Conservation (phyloP, 2,329 filamentous ascomycete genomes). For the Paradendryphiella salina region DNA sequence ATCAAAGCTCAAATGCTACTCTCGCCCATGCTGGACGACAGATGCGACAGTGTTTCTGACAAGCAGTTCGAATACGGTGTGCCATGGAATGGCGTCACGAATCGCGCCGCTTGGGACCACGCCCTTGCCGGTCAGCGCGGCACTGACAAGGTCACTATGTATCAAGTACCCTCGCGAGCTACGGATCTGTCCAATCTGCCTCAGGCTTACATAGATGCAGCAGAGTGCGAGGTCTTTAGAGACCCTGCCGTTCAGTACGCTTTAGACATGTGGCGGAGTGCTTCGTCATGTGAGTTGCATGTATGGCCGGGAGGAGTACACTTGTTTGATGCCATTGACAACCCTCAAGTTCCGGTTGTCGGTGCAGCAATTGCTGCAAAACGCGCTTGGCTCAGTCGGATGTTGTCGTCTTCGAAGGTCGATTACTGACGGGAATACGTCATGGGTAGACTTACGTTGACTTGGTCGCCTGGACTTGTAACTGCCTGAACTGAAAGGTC, state of each 20-base stretch:
- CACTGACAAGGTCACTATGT: constrained; percentile 13
- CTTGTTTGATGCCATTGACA: constrained; percentile 18
- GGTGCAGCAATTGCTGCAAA: constrained; percentile 10
- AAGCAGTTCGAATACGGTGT: constrained; percentile 22
- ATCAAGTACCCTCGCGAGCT: constrained; percentile 18
- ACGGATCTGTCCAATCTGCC: constrained; percentile 20
- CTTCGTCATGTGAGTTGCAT: constrained; percentile 25
- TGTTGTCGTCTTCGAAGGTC: neutral
- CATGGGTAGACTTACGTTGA: no score
- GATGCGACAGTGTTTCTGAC: constrained; percentile 20
- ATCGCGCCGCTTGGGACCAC: constrained; percentile 17
- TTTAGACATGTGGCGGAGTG: constrained; percentile 21
- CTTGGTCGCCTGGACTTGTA: no score
- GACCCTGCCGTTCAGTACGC: constrained; percentile 22
- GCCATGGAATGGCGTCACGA: constrained; percentile 12
- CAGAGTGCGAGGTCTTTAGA: constrained; percentile 29
- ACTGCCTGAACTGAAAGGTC: no score
- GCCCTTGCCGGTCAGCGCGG: constrained; percentile 14
- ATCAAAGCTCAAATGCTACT: constrained; percentile 22
- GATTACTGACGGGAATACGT: no score
- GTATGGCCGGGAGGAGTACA: constrained; percentile 23
- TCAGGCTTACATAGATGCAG: constrained; percentile 21
- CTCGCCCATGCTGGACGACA: constrained; percentile 20
- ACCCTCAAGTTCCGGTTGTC: constrained; percentile 11
- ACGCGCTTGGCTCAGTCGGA: neutral